Evolutionary conservation across 768 basidiomycete species (phyloP).

Genomic region (Tylopilus balloui): DNA sequence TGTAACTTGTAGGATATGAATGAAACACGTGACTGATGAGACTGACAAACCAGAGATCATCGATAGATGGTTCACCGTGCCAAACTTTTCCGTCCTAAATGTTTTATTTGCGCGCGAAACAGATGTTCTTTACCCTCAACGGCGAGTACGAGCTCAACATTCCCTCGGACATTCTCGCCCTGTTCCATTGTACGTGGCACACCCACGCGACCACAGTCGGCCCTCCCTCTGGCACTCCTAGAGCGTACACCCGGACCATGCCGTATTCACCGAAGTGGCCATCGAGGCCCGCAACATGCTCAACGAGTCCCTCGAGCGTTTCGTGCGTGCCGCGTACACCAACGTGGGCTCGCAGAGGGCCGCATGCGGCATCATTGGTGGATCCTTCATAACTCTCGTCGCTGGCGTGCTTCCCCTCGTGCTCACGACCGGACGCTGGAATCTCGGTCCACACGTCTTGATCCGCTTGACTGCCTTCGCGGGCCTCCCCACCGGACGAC

Average conservation of each 20-base stretch:
- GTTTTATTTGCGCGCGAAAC: constrained; percentile 76
- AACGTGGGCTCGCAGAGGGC: constrained; percentile 67
- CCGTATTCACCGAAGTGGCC: constrained; percentile 56
- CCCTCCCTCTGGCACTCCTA: constrained; percentile 25
- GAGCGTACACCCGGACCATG: constrained; percentile 57
- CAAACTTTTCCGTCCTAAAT: constrained; percentile 46
- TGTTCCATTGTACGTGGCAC: constrained; percentile 45
- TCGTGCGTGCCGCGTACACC: constrained; percentile 64
- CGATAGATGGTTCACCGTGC: constrained; percentile 19
- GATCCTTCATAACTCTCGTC: constrained; percentile 44
- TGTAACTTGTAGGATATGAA: too few species aligned
- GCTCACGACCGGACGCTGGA: constrained; percentile 41
- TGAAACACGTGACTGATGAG: constrained; percentile 18
- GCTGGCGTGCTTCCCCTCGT: constrained; percentile 51
- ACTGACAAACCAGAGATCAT: neutral
- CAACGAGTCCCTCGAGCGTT: constrained; percentile 58
- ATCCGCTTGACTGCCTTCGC: constrained; percentile 57
- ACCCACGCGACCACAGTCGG: constrained; percentile 23
- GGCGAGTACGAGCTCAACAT: constrained; percentile 53
- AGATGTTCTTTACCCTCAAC: constrained; percentile 71
- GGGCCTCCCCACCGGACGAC: too few species aligned
- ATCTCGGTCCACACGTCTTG: constrained; percentile 39
- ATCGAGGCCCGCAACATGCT: constrained; percentile 56
- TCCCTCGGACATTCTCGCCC: constrained; percentile 59
- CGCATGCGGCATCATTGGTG: constrained; percentile 64